Evolutionary conservation across 2,329 filamentous ascomycete species (phyloP).

Genomic region (Chaetomium olivaceum): DNA sequence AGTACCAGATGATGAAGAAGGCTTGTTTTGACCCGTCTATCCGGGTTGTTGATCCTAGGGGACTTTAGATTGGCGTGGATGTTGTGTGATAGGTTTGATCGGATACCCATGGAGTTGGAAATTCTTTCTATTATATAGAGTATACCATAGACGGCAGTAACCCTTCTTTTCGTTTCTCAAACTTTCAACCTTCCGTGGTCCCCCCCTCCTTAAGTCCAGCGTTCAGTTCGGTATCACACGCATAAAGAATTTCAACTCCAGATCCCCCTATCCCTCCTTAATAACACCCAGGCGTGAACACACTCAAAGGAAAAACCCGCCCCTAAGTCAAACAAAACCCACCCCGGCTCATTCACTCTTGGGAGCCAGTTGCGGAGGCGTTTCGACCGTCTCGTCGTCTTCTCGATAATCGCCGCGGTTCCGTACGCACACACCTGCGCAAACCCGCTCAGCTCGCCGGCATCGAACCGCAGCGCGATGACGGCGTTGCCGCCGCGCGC

Average conservation of each 20-base stretch:
- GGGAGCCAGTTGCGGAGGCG: constrained; percentile 33
- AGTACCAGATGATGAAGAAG: constrained; percentile 27
- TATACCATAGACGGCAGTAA: not conserved
- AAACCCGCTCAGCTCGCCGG: constrained; percentile 55
- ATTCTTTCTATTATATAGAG: too few relatives aligned
- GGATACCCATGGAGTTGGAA: not conserved
- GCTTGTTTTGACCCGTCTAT: constrained; percentile 26
- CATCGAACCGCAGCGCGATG: constrained; percentile 60
- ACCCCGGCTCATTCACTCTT: not conserved
- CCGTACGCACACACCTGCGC: constrained; percentile 63
- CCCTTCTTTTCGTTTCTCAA: not conserved
- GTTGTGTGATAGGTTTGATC: not conserved
- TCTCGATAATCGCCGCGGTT: constrained; percentile 59
- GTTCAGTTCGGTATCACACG: constrained; percentile 16
- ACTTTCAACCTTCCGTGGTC: too few relatives aligned
- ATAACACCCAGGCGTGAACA: not conserved
- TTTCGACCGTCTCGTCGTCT: constrained; percentile 41
- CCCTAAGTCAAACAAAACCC: too few relatives aligned
- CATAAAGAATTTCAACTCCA: not conserved
- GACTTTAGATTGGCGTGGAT: constrained; percentile 7
- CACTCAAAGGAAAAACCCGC: not conserved
- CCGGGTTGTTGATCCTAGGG: constrained; percentile 18
- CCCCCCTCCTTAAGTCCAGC: too few relatives aligned
- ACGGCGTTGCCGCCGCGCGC: constrained; percentile 60
- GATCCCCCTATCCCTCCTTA: not conserved